Evolutionary conservation across 495 filamentous ascomycete species (phyloP), one percentile per base, ranked within the genome.

Genomic region (Opeltia flavorubescens): DNA sequence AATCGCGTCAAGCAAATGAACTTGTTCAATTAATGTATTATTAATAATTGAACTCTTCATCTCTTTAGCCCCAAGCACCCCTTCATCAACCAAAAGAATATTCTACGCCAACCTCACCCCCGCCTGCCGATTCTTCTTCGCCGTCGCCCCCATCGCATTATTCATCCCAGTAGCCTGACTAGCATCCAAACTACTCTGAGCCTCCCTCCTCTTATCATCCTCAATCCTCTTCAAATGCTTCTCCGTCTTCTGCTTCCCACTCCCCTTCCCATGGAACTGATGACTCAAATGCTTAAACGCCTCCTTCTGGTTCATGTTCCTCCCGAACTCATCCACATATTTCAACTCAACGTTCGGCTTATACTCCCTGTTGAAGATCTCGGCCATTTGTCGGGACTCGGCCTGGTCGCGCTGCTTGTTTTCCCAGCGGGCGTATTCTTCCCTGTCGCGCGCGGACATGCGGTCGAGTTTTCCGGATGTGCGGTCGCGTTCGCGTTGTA

Each of bases 241-340:
- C 70, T 96, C 89, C 21, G 87, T 95, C 81, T 98, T 98, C 68
- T 83, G 83, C 74, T 95, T 95, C 44, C 91, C 91, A 57, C 81
- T 88, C 35, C 89, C 88, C 67, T 96, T 95, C 45, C 91, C 91
- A 66, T 98, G 91, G 78, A 98, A 98, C 63, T 93, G 84, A 66
- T 98, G 91, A 56, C 79, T 86, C 38, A 96, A 70, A 59, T 95
- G 77, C 69, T 87, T 87, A 71, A 96, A 98, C 1, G 91, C 91
- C 65, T 98, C 91, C 69, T 96, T 98, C 58, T 83, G 77, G 54
- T 81, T 81, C 75, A 98, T 84, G 41, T 69, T 65, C 24, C 91
- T 78, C 5, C 91, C 91, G 57, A 76, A 77, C 42, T 88, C 88
- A 59, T 95, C 91, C 46, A 84, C 76, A 49, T 98, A 95, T 62